Base-by-base conservation (phyloP, 371 early-diverging fungal genomes). In the Funneliformis caledonium region DNA sequence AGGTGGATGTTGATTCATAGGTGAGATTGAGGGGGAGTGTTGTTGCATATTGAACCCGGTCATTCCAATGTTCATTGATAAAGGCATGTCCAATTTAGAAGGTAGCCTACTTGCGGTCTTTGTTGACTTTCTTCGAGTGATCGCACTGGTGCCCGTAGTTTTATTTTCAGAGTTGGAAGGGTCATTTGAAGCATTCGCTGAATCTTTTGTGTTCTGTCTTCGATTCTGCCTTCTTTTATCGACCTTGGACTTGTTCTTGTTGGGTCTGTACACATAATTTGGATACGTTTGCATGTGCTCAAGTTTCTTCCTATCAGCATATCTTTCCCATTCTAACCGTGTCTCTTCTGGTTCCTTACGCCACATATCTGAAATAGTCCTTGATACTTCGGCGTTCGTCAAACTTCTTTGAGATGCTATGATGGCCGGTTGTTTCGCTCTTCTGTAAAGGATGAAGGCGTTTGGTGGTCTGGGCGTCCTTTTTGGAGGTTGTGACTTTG, bases 281-380 rank as follows among this genome's bases (percentile, higher is more conserved):
- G 94, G 94, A 78, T 93, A 90, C 76, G 87, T 82, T 72, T 88
- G 82, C 77, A 85, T 84, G 84, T 94, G 94, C 72, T 91, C 88
- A n/a, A 85, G 80, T 75, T 91, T 90, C 33, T 88, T 89, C 14
- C 82, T 12, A 37, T 87, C 85, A 4, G 94, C 92, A 62, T 87
- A 86, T 62, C 85, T 78, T 16, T 87, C 85, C 80, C 90, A 94
- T 64, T 82, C 82, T 68, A 88, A 83, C 82, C 91, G 91, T 22
- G 90, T 87, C 14, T 85, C 84, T 7, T 88, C 87, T 9, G 85
- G 69, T 65, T 90, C 88, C 26, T 85, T 84, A 75, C 85, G 88
- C 94, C 94, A 94, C 91, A 90, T 89, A 72, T 89, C 86, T 0
- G 91, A 91, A 72, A 92, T 88, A 70, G 92, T 90, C 61, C 89